Conservation (phyloP, 2,329 filamentous ascomycete genomes). For the Sarocladium kiliense region DNA sequence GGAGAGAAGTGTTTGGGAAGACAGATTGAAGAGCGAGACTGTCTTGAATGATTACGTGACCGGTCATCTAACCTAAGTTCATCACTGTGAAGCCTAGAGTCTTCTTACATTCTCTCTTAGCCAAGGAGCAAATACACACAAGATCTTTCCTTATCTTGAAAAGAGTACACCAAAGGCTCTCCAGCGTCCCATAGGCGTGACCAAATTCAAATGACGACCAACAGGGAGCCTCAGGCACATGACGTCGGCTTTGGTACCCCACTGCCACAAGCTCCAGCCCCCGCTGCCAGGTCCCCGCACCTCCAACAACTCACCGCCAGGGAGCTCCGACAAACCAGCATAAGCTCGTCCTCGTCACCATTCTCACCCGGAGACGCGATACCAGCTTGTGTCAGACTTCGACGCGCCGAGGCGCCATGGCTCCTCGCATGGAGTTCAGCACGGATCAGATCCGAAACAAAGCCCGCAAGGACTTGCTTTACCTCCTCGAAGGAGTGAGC, state of each 20-base stretch:
- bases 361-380: not conserved
- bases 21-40: not conserved
- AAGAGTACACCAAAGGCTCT: too few species aligned
- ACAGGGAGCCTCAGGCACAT: slow-evolving; percentile 7
- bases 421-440: slow-evolving; percentile 66
- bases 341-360: not conserved
- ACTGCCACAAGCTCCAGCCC: not conserved
- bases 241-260: slow-evolving; percentile 2
- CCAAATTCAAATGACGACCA: too few species aligned
- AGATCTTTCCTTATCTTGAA: too few species aligned
- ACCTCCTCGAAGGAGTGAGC: slow-evolving; percentile 89
- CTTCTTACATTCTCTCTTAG: too few species aligned
- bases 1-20: not conserved
- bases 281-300: not conserved
- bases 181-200: too few species aligned
- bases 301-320: slow-evolving; percentile 1
- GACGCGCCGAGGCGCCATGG: slow-evolving; percentile 54
- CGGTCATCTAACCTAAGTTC: not conserved
- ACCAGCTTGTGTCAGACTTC: not conserved
- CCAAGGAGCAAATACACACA: too few species aligned
- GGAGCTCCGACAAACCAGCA: not conserved
- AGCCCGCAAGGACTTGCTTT: slow-evolving; percentile 82
- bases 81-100: too few species aligned
- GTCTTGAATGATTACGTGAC: not conserved
- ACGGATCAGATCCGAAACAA: slow-evolving; percentile 72